phyloP scores from a whole-genome alignment of 768 basidiomycete genomes.

The Kwoniella bestiolae region DNA sequence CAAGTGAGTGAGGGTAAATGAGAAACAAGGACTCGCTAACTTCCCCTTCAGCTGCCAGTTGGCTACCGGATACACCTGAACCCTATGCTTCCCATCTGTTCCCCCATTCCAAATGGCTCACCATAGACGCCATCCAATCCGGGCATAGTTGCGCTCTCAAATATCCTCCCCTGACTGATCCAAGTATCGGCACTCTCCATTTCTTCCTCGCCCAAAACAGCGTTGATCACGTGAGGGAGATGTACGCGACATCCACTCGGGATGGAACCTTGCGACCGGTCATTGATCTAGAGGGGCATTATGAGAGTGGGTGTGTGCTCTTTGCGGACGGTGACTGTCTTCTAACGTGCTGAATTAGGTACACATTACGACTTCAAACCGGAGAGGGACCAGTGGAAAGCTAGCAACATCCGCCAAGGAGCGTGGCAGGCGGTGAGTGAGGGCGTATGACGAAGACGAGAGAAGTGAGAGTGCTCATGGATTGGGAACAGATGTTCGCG shows the following conservation, averaged over 20 bases:
- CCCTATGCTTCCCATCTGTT: constrained; percentile 18
- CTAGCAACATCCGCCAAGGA: constrained; percentile 23
- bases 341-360: constrained; percentile 4
- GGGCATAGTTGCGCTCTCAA: constrained; percentile 13
- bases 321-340: background rate
- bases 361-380: constrained; percentile 8
- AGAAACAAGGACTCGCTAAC: background rate
- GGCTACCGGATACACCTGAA: constrained; percentile 15
- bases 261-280: constrained; percentile 28
- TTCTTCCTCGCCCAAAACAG: constrained; percentile 5
- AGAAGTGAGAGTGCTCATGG: background rate
- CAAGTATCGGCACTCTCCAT: constrained; percentile 4
- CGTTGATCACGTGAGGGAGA: constrained; percentile 22
- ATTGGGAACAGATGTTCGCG: constrained; percentile 6
- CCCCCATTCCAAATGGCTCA: constrained; percentile 26
- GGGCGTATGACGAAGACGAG: background rate
- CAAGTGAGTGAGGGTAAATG: constrained; percentile 1
- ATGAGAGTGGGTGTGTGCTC: constrained; percentile 21
- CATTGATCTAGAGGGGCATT: constrained; percentile 34
- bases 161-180: background rate
- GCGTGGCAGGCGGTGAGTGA: constrained; percentile 29
- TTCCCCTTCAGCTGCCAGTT: constrained; percentile 6
- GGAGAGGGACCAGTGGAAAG: constrained; percentile 20
- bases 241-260: constrained; percentile 20
- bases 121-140: constrained; percentile 22